phyloP scores from a whole-genome alignment of 805 yeast genomes.

The Kodamaea lidongshanica region DNA sequence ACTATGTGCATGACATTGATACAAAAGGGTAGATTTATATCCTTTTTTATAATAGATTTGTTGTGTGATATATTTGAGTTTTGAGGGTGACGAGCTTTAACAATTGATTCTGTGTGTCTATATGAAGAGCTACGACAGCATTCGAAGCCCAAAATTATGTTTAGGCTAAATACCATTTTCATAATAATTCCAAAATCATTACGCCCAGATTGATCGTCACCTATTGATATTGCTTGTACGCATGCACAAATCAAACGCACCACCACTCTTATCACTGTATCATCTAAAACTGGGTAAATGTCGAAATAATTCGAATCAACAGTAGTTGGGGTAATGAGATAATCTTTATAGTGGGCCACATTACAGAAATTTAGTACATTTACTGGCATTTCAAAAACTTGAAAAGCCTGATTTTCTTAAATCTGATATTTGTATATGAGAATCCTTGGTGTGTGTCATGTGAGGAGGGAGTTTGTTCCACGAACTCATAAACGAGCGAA shows the following conservation, averaged over 20 bases:
- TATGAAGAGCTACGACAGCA: constrained; percentile 36
- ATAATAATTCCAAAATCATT: constrained; percentile 59
- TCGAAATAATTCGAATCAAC: constrained; percentile 60
- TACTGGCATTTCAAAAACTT: constrained; percentile 52
- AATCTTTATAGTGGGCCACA: constrained; percentile 37
- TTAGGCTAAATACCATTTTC: constrained; percentile 41
- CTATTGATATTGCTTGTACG: neutral
- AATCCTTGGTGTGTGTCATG: constrained; percentile 12
- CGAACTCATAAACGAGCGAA: too few species aligned
- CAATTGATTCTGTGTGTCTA: constrained; percentile 12
- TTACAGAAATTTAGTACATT: constrained; percentile 70
- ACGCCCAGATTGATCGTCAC: constrained; percentile 18
- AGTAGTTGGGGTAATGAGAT: constrained; percentile 56
- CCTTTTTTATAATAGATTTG: constrained; percentile 20
- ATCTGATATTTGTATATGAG: constrained; percentile 9
- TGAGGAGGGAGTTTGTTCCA: constrained; percentile 11
- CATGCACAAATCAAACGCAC: constrained; percentile 23
- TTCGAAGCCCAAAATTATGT: constrained; percentile 55
- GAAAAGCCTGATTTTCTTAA: constrained; percentile 15
- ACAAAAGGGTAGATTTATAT: constrained; percentile 15
- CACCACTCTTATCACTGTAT: constrained; percentile 5
- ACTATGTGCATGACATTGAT: constrained; percentile 29
- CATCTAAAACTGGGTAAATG: constrained; percentile 39
- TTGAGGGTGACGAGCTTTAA: too few species aligned
- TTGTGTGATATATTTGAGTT: constrained; percentile 1